A percentile compares a stretch with the other conserved stretches of the same genome.
These are phyloP conservation scores for Lactarius akahatsu DNA, from an alignment of 768 basidiomycete genomes.

Conservation along the genomic window DNA sequence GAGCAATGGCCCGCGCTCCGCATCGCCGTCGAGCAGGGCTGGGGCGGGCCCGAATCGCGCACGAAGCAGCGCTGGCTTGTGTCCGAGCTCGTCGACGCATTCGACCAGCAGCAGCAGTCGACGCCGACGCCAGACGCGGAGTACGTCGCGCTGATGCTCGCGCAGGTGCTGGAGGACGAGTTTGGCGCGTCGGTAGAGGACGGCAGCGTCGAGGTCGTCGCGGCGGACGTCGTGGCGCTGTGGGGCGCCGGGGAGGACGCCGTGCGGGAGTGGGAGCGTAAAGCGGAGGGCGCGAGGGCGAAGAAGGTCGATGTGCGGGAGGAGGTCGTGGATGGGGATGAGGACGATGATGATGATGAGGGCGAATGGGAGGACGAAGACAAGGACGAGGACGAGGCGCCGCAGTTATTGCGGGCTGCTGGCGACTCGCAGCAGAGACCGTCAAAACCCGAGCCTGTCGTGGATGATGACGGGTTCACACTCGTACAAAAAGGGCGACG, in stretches of 20 bases:
- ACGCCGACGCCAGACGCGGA: slow-evolving; percentile 53
- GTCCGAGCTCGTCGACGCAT: slow-evolving; percentile 74
- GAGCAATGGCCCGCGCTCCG: slow-evolving; percentile 83
- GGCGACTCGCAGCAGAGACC: slow-evolving; percentile 30
- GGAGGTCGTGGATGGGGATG: slow-evolving; percentile 41
- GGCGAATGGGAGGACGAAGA: slow-evolving; percentile 38
- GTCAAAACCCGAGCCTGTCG: slow-evolving; percentile 58
- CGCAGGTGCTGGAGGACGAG: slow-evolving; percentile 85
- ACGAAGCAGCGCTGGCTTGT: slow-evolving; percentile 86
- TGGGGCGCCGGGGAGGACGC: slow-evolving; percentile 59
- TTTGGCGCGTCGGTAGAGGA: slow-evolving; percentile 86
- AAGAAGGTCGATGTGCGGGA: slow-evolving; percentile 54
- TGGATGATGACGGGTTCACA: slow-evolving; percentile 94
- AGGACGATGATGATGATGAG: slow-evolving; percentile 46
- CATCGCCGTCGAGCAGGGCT: slow-evolving; percentile 78
- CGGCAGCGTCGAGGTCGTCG: slow-evolving; percentile 72
- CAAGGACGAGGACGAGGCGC: slow-evolving; percentile 50
- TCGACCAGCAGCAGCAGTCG: slow-evolving; percentile 43
- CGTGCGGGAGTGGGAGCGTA: slow-evolving; percentile 61
- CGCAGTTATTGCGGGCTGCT: slow-evolving; percentile 50
- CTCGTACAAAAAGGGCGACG: slow-evolving; percentile 56
- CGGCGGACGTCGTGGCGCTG: slow-evolving; percentile 65
- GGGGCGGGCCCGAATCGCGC: slow-evolving; percentile 76
- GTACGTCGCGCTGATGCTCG: slow-evolving; percentile 78
- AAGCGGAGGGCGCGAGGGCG: slow-evolving; percentile 57